Evolutionary conservation across 2,329 filamentous ascomycete genomes (phyloP).

Genomic region (Xylariaceae sp.): DNA sequence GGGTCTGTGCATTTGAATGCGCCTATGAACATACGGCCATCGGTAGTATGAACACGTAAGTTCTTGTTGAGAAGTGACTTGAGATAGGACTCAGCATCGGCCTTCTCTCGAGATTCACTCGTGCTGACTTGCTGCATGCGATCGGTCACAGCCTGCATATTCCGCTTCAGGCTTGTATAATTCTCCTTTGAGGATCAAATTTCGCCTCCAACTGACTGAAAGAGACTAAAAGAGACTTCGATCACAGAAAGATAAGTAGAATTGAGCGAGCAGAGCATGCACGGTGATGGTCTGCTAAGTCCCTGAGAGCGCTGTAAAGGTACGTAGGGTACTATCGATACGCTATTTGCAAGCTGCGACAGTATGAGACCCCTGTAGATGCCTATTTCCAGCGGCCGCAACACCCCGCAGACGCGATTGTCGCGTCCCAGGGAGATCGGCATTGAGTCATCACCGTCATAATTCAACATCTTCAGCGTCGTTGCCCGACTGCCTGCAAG

Average conservation of each 20-base stretch:
- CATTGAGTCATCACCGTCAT: conserved; percentile 1
- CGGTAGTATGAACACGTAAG: conserved; percentile 73
- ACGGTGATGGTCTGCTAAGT: neutral
- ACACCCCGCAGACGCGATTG: neutral
- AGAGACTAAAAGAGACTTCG: neutral
- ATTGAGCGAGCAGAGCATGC: neutral
- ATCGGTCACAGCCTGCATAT: conserved; percentile 16
- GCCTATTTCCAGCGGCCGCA: neutral
- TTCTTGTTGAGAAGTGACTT: conserved; percentile 70
- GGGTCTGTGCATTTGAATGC: conserved; percentile 93
- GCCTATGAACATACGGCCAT: conserved; percentile 84
- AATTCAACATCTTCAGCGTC: neutral
- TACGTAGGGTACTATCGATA: neutral
- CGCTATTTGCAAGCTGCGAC: neutral
- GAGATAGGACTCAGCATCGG: conserved; percentile 54
- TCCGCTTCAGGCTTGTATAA: neutral
- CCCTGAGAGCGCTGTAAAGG: neutral
- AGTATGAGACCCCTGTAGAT: neutral
- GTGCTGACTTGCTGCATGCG: conserved; percentile 12
- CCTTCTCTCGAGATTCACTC: conserved; percentile 36
- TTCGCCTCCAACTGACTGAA: neutral
- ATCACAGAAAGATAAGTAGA: neutral
- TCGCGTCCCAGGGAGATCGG: neutral
- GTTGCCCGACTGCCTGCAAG: too few relatives aligned
- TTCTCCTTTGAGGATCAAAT: too few relatives aligned